Evolutionary conservation across 2,329 filamentous ascomycete species (phyloP), one percentile per base, ranked within the genome.

Genomic region (Fusarium musae): DNA sequence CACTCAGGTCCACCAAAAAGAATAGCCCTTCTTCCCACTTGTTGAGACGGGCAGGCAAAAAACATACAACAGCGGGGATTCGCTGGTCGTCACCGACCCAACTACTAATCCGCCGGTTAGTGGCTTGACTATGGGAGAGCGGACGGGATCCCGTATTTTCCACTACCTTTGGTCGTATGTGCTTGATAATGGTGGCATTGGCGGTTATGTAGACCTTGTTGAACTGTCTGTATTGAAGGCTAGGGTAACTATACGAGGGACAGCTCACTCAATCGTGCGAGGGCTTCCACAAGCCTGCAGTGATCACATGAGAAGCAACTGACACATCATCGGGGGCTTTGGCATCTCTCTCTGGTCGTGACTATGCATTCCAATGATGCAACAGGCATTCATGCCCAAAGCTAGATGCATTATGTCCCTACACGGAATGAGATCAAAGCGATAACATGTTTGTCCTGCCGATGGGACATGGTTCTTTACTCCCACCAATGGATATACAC

Each of bases 41-140:
- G 1, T n/a, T 8, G 0, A 19, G 8, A 36, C 3, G 0, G 10
- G 28, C 19, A 36, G 10, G 28, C 19, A 36, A 64, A 65, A 58
- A 28, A 65, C 63, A 65, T 65, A 65, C 47, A 65, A 65, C 63
- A 65, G 59, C 63, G 63, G 60, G 63, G 40, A 65, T 65, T 65
- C 63, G 62, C 62, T 65, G 47, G 63, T 64, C 47, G 47, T 65
- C 59, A 65, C 59, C 63, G 59, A 65, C 59, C 63, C 47, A 65
- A 64, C 59, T 65, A 64, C 59, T 65, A 64, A 65, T 64, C 59
- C 47, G 62, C 46, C 63, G 46, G 39, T 64, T 65, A 63, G 59
- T 37, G 42, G 63, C 63, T 64, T 64, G 23, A 47, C 59, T 64
- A 65, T 65, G 47, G 63, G 59, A 65, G 47, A 65, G 63, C 59